phyloP scores from a whole-genome alignment of 73 alveolate species.

The Paramecium primaurelia region DNA sequence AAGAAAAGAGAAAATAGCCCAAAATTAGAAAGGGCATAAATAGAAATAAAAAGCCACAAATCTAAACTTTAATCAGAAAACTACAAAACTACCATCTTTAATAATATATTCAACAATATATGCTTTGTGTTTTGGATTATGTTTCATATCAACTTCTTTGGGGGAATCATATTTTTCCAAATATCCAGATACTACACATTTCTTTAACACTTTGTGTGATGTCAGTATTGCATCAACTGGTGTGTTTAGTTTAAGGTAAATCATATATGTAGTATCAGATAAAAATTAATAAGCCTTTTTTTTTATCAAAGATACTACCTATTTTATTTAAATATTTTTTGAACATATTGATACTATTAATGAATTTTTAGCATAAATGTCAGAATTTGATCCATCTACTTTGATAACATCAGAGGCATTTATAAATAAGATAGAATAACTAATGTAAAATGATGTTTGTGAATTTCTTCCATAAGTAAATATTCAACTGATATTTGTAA shows the following conservation, averaged over 20 bases:
- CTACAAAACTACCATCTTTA: not conserved
- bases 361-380: not conserved
- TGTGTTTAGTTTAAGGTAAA: not conserved
- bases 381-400: not conserved
- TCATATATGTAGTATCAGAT: not conserved
- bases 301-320: not conserved
- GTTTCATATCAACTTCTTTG: not conserved
- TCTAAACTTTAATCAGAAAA: not conserved
- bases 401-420: not conserved
- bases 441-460: slow-evolving; percentile 21
- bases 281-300: not conserved
- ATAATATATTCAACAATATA: not conserved
- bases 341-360: not conserved
- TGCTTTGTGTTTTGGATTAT: not conserved
- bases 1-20: not conserved
- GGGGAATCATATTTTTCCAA: not conserved
- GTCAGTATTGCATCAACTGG: slow-evolving; percentile 35
- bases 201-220: not conserved
- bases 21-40: not conserved
- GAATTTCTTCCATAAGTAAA: not conserved
- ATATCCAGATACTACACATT: slow-evolving; percentile 27
- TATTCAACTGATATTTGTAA: not conserved
- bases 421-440: not conserved
- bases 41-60: not conserved
- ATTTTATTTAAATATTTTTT: not conserved